These are phyloP conservation scores for Beauveria pseudobassiana DNA, from an alignment of 2,329 filamentous ascomycete genomes.

Conservation along the genomic window DNA sequence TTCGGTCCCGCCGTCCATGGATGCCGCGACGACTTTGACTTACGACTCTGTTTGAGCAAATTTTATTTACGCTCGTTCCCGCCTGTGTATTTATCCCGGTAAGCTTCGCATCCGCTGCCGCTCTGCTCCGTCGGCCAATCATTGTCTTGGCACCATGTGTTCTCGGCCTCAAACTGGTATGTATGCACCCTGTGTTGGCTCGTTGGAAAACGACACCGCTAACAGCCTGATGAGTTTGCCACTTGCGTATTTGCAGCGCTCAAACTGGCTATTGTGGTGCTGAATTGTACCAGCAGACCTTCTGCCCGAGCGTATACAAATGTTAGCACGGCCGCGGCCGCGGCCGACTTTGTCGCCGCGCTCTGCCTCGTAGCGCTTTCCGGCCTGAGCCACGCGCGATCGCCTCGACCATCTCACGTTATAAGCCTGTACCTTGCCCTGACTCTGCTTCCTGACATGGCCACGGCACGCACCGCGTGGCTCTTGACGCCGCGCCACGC, in stretches of 20 bases:
- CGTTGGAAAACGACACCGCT: no score
- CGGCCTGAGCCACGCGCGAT: background rate
- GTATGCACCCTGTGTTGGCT: background rate
- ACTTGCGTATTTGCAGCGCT: background rate
- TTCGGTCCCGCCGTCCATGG: background rate
- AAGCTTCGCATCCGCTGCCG: background rate
- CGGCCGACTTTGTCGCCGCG: background rate
- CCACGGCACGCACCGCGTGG: background rate
- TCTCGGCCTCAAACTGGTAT: background rate
- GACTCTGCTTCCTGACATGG: background rate
- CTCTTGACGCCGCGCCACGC: background rate
- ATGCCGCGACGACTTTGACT: conserved; percentile 8
- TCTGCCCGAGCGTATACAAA: no score
- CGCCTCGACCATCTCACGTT: background rate
- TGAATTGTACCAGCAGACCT: no score
- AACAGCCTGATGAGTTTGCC: background rate
- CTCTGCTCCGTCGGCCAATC: background rate
- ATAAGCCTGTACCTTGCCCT: background rate
- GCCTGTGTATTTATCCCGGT: conserved; percentile 1
- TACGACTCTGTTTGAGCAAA: conserved; percentile 1
- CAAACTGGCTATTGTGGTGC: background rate
- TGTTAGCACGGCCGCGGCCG: background rate
- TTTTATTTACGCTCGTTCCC: background rate
- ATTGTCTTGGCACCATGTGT: background rate
- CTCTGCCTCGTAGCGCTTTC: background rate